phyloP scores from a whole-genome alignment of 345 rosid genomes.

The Salix exigua region DNA sequence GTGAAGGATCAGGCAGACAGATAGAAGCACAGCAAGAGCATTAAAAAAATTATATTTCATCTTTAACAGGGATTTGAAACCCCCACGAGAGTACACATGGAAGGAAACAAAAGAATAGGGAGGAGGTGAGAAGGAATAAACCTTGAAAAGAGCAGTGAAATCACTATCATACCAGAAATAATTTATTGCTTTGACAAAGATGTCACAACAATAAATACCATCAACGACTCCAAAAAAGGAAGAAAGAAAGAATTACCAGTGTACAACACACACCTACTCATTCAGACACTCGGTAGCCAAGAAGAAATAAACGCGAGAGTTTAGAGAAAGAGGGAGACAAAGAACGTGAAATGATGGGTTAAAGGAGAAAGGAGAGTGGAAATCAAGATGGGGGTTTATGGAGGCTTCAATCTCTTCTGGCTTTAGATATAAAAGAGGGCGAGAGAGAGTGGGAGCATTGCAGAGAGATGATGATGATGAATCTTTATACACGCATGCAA shows the following conservation, averaged over 20 bases:
- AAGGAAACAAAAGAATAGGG: constrained; percentile 41
- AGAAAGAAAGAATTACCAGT: background rate
- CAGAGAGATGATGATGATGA: constrained; percentile 44
- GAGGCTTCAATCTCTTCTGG: background rate
- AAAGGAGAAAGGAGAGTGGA: constrained; percentile 9
- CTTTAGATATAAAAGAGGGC: background rate
- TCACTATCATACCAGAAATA: constrained; percentile 52
- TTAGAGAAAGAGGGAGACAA: constrained; percentile 2
- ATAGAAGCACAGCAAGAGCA: constrained; percentile 37
- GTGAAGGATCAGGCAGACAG: constrained; percentile 34
- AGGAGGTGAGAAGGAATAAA: constrained; percentile 68
- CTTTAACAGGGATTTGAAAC: constrained; percentile 20
- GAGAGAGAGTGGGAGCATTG: constrained; percentile 11
- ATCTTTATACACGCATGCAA: constrained; percentile 97
- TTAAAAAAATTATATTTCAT: constrained; percentile 2
- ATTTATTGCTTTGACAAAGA: constrained; percentile 25
- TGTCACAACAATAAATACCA: constrained; percentile 13
- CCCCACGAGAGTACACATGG: constrained; percentile 21
- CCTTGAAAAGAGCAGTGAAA: constrained; percentile 87
- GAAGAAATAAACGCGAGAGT: background rate
- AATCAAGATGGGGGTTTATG: constrained; percentile 4
- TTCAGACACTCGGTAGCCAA: background rate
- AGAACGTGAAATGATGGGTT: constrained; percentile 20
- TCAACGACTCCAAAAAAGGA: background rate
- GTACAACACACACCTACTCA: constrained; percentile 34